Conservation (phyloP, 2,329 filamentous ascomycete genomes). For the Aureobasidium pullulans region DNA sequence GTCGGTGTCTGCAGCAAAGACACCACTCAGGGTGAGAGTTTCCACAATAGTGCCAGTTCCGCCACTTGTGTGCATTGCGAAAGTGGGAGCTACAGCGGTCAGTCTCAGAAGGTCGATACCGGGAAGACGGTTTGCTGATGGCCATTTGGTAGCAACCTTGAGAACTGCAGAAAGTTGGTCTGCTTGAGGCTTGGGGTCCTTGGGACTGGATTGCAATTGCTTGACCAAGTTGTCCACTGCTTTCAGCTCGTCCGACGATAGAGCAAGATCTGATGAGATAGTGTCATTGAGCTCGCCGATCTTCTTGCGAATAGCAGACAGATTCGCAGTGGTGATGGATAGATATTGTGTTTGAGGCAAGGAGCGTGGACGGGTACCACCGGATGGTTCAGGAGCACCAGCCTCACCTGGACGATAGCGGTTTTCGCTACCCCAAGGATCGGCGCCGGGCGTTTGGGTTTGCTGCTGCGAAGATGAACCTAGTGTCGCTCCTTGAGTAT, state of each 20-base stretch:
- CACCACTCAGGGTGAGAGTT: slow-evolving; percentile 49
- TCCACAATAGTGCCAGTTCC: slow-evolving; percentile 52
- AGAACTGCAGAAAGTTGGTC: slow-evolving; percentile 48
- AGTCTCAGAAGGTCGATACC: slow-evolving; percentile 84
- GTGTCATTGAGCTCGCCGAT: slow-evolving; percentile 61
- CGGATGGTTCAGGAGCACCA: slow-evolving; percentile 27
- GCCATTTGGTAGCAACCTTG: slow-evolving; percentile 71
- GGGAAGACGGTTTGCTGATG: slow-evolving; percentile 70
- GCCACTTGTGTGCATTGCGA: slow-evolving; percentile 53
- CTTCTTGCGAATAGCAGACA: slow-evolving; percentile 65
- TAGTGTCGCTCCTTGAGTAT: slow-evolving; percentile 80
- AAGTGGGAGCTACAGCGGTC: slow-evolving; percentile 58
- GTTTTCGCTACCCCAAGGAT: slow-evolving; percentile 72
- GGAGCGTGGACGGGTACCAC: slow-evolving; percentile 46
- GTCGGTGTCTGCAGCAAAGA: slow-evolving; percentile 48
- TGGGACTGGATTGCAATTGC: slow-evolving; percentile 50
- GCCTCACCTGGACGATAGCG: slow-evolving; percentile 69
- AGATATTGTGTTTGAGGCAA: slow-evolving; percentile 77
- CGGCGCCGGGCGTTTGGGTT: slow-evolving; percentile 46
- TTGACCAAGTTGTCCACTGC: slow-evolving; percentile 54
- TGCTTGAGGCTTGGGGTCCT: slow-evolving; percentile 33
- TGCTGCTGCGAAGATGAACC: slow-evolving; percentile 43
- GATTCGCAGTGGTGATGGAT: slow-evolving; percentile 66
- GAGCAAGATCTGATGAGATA: slow-evolving; percentile 8
- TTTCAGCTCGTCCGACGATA: slow-evolving; percentile 49